A percentile compares a stretch with the other conserved stretches of the same genome.
These are phyloP conservation scores for Lindgomyces ingoldianus DNA, from an alignment of 495 filamentous ascomycete species.

Conservation along the genomic window DNA sequence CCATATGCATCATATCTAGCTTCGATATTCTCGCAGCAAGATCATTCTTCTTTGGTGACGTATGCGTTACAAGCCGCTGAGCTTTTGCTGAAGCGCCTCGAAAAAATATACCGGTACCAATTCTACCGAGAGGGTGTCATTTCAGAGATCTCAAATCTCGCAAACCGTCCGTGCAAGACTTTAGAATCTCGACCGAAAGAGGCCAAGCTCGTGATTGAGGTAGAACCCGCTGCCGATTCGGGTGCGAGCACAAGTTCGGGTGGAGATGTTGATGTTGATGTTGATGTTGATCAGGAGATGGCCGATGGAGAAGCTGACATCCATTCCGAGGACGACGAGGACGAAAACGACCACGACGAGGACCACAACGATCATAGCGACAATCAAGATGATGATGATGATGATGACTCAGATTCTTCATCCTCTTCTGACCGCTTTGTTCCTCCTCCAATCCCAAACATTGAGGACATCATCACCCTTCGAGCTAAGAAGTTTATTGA, in stretches of 20 bases:
- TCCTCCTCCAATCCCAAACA: slow-evolving; percentile 57
- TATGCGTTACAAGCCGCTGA: slow-evolving; percentile 86
- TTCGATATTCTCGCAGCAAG: slow-evolving; percentile 92
- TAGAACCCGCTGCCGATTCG: slow-evolving; percentile 23
- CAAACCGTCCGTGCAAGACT: slow-evolving; percentile 54
- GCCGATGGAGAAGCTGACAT: slow-evolving; percentile 45
- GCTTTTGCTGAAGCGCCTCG: slow-evolving; percentile 77
- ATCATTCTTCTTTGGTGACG: slow-evolving; percentile 84
- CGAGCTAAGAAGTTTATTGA: slow-evolving; percentile 81
- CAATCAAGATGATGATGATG: slow-evolving; percentile 55
- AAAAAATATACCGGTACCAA: slow-evolving; percentile 88
- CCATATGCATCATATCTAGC: slow-evolving; percentile 97
- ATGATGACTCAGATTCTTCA: slow-evolving; percentile 58
- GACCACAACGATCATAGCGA: slow-evolving; percentile 58
- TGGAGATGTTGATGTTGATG: slow-evolving; percentile 48
- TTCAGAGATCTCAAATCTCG: slow-evolving; percentile 80
- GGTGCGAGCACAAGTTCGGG: slow-evolving; percentile 16
- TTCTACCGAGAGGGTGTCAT: slow-evolving; percentile 98
- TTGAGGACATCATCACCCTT: slow-evolving; percentile 71
- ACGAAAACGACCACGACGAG: slow-evolving; percentile 61
- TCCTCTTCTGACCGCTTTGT: slow-evolving; percentile 49
- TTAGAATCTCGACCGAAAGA: slow-evolving; percentile 34
- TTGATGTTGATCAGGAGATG: slow-evolving; percentile 51
- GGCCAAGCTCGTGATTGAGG: slow-evolving; percentile 23
- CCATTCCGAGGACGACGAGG: slow-evolving; percentile 49